Conservation (phyloP, 2,329 filamentous ascomycete species). For the Escovopsis weberi region DNA sequence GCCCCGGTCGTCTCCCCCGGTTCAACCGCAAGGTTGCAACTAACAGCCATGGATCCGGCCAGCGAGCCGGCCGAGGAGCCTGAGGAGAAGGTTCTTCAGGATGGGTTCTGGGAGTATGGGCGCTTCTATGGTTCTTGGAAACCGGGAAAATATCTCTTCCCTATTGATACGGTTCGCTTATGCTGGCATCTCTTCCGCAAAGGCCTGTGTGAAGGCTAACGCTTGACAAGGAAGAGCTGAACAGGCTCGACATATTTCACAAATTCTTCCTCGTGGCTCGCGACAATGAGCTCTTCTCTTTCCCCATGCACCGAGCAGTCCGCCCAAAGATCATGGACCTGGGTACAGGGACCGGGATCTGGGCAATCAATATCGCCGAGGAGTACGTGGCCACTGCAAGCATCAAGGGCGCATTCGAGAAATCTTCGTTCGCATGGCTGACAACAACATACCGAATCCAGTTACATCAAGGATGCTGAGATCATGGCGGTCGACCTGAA, state of each 20-base stretch:
- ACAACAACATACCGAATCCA: slow-evolving; percentile 5
- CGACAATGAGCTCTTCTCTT: slow-evolving; percentile 20
- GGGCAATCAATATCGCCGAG: slow-evolving; percentile 72
- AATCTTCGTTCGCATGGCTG: not conserved
- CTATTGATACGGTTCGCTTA: slow-evolving; percentile 40
- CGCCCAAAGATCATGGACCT: slow-evolving; percentile 42
- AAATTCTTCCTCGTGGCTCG: slow-evolving; percentile 57
- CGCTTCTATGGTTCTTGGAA: slow-evolving; percentile 55
- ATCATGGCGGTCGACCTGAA: slow-evolving; percentile 27
- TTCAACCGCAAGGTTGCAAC: slow-evolving; percentile 6
- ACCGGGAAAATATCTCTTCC: slow-evolving; percentile 58
- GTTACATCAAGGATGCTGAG: slow-evolving; percentile 12
- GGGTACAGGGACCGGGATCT: slow-evolving; percentile 81
- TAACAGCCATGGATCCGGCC: slow-evolving; percentile 6
- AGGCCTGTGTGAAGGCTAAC: slow-evolving; percentile 6
- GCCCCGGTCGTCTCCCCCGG: slow-evolving; percentile 4
- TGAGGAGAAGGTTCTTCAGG: slow-evolving; percentile 10
- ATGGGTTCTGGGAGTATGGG: slow-evolving; percentile 43
- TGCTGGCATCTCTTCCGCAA: not conserved
- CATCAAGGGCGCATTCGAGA: too few species aligned
- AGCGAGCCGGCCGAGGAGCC: slow-evolving; percentile 8
- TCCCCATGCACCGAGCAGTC: slow-evolving; percentile 7
- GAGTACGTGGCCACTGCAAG: slow-evolving; percentile 31
- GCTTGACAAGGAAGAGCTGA: slow-evolving; percentile 47
- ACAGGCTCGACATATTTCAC: slow-evolving; percentile 71